phyloP scores from a whole-genome alignment of 805 yeast genomes.

The Wickerhamomyces tratensis region DNA sequence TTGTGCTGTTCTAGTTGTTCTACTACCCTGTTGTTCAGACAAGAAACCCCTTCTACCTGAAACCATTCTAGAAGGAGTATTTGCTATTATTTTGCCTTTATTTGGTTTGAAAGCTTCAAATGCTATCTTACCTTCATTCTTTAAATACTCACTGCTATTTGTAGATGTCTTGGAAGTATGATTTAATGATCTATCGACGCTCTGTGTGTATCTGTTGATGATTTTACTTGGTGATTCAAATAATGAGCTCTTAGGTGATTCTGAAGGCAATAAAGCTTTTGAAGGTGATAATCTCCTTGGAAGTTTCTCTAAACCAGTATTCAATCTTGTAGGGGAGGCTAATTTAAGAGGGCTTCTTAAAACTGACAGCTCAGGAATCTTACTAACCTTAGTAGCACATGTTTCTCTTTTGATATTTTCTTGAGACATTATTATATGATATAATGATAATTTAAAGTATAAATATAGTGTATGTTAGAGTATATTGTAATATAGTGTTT shows the following conservation, averaged over 20 bases:
- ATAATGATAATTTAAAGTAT: too few relatives aligned
- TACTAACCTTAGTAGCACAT: too few relatives aligned
- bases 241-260: conserved; percentile 9
- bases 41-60: conserved; percentile 11
- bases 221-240: conserved; percentile 22
- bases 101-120: conserved; percentile 18
- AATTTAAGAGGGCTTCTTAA: conserved; percentile 7
- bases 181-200: conserved; percentile 18
- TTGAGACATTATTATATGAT: too few relatives aligned
- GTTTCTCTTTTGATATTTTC: too few relatives aligned
- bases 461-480: too few relatives aligned
- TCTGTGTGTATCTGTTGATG: conserved; percentile 13
- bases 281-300: conserved; percentile 17
- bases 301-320: conserved; percentile 7
- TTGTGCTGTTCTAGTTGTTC: too few relatives aligned
- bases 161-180: background rate
- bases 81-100: conserved; percentile 16
- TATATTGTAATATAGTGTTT: too few relatives aligned
- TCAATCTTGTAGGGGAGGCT: background rate
- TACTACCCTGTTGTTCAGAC: conserved; percentile 1
- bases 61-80: conserved; percentile 20
- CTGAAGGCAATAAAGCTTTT: conserved; percentile 10
- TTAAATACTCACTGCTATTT: too few relatives aligned
- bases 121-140: conserved; percentile 6
- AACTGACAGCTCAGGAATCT: conserved; percentile 5